Evolutionary conservation across 805 yeast species (phyloP), one percentile per base, ranked within the genome.

Genomic region (Ogataea parapolymorpha): DNA sequence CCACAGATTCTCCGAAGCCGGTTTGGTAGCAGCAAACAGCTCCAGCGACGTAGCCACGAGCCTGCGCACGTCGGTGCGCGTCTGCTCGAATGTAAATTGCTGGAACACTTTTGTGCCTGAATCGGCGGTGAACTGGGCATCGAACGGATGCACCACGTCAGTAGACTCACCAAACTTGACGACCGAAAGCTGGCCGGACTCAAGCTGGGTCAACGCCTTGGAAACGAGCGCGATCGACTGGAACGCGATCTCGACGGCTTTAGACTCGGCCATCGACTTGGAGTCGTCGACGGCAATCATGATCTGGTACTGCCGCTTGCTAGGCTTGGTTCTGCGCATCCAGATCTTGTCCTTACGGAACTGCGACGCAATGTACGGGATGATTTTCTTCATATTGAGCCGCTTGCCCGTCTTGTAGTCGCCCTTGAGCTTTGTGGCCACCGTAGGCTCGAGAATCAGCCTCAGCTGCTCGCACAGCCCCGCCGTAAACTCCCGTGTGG

Each of bases 281-380:
- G 99, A 93, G 61, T 93, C 96, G 68, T 93, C 99, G 35, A 93
- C 85, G 1, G 99, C 90, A 50, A 93, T 85, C 96, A 95, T 86
- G 48, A 93, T 86, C 68, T 93, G 99, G 63, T 93, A 93, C 61
- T 90, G 93, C 56, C 99, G 81, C 70, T 93, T 93, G 51, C 95
- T 85, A 42, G 99, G 99, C 60, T 93, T 91, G 6, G 97, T 89
- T 65, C 99, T 79, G 61, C 96, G 79, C 67, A 93, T 75, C 99
- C 99, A 93, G 44, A 93, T 93, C 71, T 93, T 93, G 63, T 93
- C 99, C 62, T 93, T 93, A 57, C 95, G 81, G 77, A 88, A 93
- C 56, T 89, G 95, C 27, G 96, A 86, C 0, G 99, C 99, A 70
- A 93, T 93, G 63, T 91, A 93, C 6, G 98, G 95, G 56, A 93